Base-by-base conservation (phyloP, 148 eudicot genomes). In the Nyssa sinensis region DNA sequence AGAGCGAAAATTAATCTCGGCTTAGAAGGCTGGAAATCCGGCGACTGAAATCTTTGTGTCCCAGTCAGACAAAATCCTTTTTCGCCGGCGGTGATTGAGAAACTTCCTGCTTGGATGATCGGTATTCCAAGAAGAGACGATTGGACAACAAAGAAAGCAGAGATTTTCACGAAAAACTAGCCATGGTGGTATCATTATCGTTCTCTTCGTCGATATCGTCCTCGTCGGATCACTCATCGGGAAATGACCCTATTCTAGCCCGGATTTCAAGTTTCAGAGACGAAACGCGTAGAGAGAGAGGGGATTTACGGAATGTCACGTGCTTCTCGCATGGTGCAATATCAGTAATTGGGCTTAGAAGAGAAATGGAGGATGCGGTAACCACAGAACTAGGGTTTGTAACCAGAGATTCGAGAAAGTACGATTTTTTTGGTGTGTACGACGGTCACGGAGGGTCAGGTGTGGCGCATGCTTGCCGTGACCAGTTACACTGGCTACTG, bases 341-440 rank as follows among this genome's bases (percentile, higher is more conserved):
- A 30, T 87, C 90, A 0, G 79, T 88, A 25, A 83, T 88, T 71
- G 97, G 95, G 0, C 59, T 93, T 68, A 80, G 97, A 32, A 47
- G 90, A 35, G 86, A 83, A 61, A 89, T 92, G 97, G 92, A 92
- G 73, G 97, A 92, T 27, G 78, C 92, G 1, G 81, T 85, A 61
- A 66, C 75, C 0, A 78, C 85, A 2, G 82, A 82, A 60, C 27
- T 72, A 35, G 87, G 80, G 21, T 77, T 81, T 66, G 16, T 60
- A 8, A 61, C 14, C 7, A 25, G 19, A 7, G 75, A 72, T 33
- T 41, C 57, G 1, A 69, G 12, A 16, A 78, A 65, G n/a, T 86
- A 74, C 57, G 88, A 87, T 49, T 88, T 77, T 67, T 90, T 37
- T 72, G 97, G 90, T 1, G 91, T 92, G 7, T 92, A 78, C 67